phyloP scores from a whole-genome alignment of 768 basidiomycete genomes.

The Amanita thiersii region DNA sequence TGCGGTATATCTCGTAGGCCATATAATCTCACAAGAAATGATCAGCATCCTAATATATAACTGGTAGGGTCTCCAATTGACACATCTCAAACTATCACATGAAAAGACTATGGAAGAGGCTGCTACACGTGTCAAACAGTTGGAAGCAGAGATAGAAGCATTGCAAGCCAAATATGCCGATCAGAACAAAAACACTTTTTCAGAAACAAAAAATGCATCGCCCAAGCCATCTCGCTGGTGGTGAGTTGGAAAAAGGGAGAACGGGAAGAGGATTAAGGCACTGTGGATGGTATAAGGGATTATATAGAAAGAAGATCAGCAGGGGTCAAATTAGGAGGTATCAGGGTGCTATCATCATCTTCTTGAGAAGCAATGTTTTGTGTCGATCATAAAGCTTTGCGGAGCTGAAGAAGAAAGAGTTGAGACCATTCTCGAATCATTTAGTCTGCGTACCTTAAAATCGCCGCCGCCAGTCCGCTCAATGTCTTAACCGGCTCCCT shows the following conservation, averaged over 20 bases:
- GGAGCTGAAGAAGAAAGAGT: slow-evolving; percentile 33
- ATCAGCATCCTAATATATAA: slow-evolving; percentile 2
- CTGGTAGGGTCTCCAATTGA: slow-evolving; percentile 55
- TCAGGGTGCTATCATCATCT: slow-evolving; percentile 17
- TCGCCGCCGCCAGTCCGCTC: slow-evolving; percentile 60
- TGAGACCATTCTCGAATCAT: slow-evolving; percentile 2
- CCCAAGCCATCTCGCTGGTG: slow-evolving; percentile 10
- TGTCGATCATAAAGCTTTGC: slow-evolving; percentile 72
- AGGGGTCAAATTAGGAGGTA: slow-evolving; percentile 1
- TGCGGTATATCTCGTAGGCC: slow-evolving; percentile 65
- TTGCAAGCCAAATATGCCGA: slow-evolving; percentile 24
- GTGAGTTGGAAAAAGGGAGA: slow-evolving; percentile 3
- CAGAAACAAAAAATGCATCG: slow-evolving; percentile 4
- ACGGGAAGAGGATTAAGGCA: not conserved
- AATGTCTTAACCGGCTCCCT: slow-evolving; percentile 54
- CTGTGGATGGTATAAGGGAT: not conserved
- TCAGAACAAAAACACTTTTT: slow-evolving; percentile 9
- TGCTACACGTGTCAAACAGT: slow-evolving; percentile 33
- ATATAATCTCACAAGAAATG: not conserved
- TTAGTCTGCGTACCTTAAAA: slow-evolving; percentile 51
- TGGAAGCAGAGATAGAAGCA: slow-evolving; percentile 53
- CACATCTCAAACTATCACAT: slow-evolving; percentile 55
- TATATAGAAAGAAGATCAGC: not conserved
- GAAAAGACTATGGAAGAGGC: slow-evolving; percentile 67
- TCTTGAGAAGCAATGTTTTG: slow-evolving; percentile 53